Base-by-base conservation (phyloP, 371 early-diverging fungal genomes). In the Syncephalastrum sp. region DNA sequence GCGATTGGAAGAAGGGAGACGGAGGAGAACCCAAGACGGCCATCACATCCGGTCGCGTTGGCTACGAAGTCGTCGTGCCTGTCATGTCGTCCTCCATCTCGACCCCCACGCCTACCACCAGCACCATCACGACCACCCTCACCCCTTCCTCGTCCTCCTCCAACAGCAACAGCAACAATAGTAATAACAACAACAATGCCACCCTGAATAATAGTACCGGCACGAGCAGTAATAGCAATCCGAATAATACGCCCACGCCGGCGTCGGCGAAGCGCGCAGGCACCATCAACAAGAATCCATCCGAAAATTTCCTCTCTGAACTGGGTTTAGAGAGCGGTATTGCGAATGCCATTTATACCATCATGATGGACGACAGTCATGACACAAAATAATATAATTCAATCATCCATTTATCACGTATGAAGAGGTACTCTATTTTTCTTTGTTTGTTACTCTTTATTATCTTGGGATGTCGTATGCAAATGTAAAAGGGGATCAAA, bases 261-360 rank as follows among this genome's bases (percentile, higher is more conserved):
- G 41, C 55, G 15, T 53, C 54, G 27, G 42, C 42, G 33, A 60
- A 60, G 53, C 47, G 67, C 13, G 56, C 58, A 13, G 68, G 56
- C 6, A 60, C 64, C 1, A 64, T 67, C 17, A 67, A 58, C 48
- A 38, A 61, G 38, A 59, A 50, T 42, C 61, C 61, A 3, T 47
- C 75, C 10, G 60, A 68, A 42, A 62, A 64, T 27, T 75, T 73
- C 43, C 62, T 69, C 17, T 71, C 66, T 45, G 79, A 78, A 43
- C 63, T 78, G 7, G 79, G 79, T 8, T 51, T 78, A 23, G 79
- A 78, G 48, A 69, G 71, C 43, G 75, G 70, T 7, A 64, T 78
- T n/a, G 79, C 75, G 3, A 73, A 64, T 60, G 79, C 74, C 13
- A 78, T 78, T 13, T 78, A 75, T 42, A 69, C 75, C 7, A 75